phyloP scores from a whole-genome alignment of 768 basidiomycete species.

The Nidula microcarpa region DNA sequence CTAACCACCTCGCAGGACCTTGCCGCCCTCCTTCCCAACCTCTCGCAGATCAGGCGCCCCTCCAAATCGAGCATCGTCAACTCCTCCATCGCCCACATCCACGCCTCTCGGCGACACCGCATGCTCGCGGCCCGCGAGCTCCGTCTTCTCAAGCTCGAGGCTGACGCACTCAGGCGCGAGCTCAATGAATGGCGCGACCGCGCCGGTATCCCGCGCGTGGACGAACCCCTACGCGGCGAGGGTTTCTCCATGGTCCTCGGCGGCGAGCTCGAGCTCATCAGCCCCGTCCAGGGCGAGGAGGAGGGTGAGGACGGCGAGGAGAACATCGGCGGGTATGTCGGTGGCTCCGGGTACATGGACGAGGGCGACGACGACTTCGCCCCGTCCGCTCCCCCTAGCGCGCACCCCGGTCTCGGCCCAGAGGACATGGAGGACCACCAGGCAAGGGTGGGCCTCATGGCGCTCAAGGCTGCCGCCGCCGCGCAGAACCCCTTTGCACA shows the following conservation, averaged over 20 bases:
- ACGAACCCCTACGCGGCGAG: conserved; percentile 71
- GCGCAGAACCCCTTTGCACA: conserved; percentile 11
- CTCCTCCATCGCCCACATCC: conserved; percentile 87
- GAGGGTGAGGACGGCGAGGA: conserved; percentile 57
- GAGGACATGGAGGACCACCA: no score
- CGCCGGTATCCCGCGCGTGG: conserved; percentile 64
- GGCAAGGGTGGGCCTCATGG: background rate
- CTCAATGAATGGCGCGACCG: conserved; percentile 92
- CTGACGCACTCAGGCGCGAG: conserved; percentile 85
- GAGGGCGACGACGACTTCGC: conserved; percentile 6
- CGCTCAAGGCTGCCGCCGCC: background rate
- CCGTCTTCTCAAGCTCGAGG: conserved; percentile 72
- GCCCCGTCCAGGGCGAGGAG: conserved; percentile 42
- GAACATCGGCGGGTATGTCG: conserved; percentile 23
- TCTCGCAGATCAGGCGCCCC: conserved; percentile 87
- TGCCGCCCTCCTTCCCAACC: conserved; percentile 86
- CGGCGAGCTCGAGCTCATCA: conserved; percentile 69
- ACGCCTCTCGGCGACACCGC: conserved; percentile 78
- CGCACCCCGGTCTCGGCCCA: no score
- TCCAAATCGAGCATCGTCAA: conserved; percentile 98
- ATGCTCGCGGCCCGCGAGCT: conserved; percentile 80
- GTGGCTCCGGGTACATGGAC: conserved; percentile 9
- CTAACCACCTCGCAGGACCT: conserved; percentile 57
- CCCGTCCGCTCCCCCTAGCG: background rate
- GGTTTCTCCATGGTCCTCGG: conserved; percentile 68